Base-by-base conservation (phyloP, 2,329 filamentous ascomycete genomes). In the Fonsecaea pedrosoi region DNA sequence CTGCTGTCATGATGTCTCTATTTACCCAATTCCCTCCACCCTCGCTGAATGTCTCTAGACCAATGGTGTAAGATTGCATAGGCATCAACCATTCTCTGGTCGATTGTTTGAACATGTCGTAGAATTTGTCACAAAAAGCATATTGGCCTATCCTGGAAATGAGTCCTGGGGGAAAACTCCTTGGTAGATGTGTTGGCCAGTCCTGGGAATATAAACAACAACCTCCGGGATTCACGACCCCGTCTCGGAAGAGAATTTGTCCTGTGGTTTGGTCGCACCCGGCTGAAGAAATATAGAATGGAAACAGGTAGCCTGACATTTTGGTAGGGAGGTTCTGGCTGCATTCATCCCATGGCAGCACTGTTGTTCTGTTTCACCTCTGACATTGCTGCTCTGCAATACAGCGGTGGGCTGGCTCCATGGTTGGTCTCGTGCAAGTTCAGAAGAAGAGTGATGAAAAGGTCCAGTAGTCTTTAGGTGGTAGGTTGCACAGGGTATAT, bases 341-440 rank as follows among this genome's bases (percentile, higher is more conserved):
- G 6, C 45, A 12, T 45, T 54, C 34, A 21, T 32, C 21, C 9
- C 60, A 57, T 35, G n/a, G 38, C 57, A 59, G 58, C 54, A 54
- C 32, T 45, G 30, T 54, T 42, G 59, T 65, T 61, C 65, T 64
- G 65, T 65, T 65, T 55, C 50, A 57, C 61, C 64, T 55, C 54
- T 30, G n/a, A 57, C 15, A 42, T 61, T 50, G 35, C 18, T 53
- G 42, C 38, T 50, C 21, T 54, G 25, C 12, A 59, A 59, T n/a
- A 62, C 21, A 62, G 13, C 18, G 55, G 62, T 61, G 62, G 62
- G 58, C 67, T 66, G 63, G 62, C 37, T 65, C 54, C 57, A 67
- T 40, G 59, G 48, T 34, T 12, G 38, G 62, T 32, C 60, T 15
- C n/a, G 54, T 65, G 59, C 58, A 67, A 42, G 37, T 48, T 48